Evolutionary conservation across 257 asterid species (phyloP).

Genomic region (Mentha longifolia): DNA sequence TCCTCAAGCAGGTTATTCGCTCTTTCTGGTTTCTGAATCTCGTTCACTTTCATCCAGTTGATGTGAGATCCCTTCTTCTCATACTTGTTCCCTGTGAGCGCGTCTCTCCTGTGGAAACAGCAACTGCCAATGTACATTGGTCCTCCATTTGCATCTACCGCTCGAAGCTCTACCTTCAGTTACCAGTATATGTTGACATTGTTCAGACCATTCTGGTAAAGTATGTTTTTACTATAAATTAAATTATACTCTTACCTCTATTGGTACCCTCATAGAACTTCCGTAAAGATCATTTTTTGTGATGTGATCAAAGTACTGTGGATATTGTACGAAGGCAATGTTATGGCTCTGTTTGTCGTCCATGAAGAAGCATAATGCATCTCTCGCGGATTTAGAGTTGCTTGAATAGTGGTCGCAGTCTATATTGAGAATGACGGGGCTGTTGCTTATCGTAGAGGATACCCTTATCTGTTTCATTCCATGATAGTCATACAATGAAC

Average conservation of each 20-base stretch:
- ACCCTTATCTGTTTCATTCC: slow-evolving; percentile 26
- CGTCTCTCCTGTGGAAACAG: slow-evolving; percentile 28
- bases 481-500: not conserved
- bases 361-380: slow-evolving; percentile 29
- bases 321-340: slow-evolving; percentile 20
- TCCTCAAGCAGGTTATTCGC: not conserved
- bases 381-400: slow-evolving; percentile 21
- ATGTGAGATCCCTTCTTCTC: slow-evolving; percentile 5
- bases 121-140: slow-evolving; percentile 19
- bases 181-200: not conserved
- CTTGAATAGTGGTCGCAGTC: slow-evolving; percentile 25
- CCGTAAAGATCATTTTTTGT: slow-evolving; percentile 15
- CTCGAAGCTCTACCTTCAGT: slow-evolving; percentile 6
- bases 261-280: not conserved
- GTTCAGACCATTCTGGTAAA: not conserved
- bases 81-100: slow-evolving; percentile 1
- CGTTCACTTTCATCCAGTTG: slow-evolving; percentile 5
- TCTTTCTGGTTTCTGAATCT: not conserved
- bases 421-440: slow-evolving; percentile 17
- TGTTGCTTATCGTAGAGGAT: slow-evolving; percentile 21
- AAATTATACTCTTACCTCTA: not conserved
- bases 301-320: slow-evolving; percentile 2
- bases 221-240: too few relatives aligned
- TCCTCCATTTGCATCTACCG: slow-evolving; percentile 21
- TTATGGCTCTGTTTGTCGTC: slow-evolving; percentile 21